Evolutionary conservation across 208 protist genomes (phyloP), one percentile per base, ranked within the genome.

Genomic region (Leishmania gerbilli): DNA sequence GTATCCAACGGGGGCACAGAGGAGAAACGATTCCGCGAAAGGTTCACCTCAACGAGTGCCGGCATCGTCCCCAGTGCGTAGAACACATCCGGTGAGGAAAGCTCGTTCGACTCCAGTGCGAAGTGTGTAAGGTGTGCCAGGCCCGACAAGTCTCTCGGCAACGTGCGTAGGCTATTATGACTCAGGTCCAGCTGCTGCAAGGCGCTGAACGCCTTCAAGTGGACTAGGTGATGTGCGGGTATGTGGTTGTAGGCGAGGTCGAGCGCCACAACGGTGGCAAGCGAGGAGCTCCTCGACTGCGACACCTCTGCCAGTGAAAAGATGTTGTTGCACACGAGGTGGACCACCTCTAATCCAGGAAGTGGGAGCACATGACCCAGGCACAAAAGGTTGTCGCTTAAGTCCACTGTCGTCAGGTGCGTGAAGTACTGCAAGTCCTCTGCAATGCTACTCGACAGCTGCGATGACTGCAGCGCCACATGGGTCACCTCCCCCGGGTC

Each of bases 161-260:
- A 79, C 0, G 71, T 76, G 53, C 87, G 84, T 64, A 98, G 79
- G 24, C 91, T 84, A 85, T 98, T 98, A 71, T 91, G 87, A 84
- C 93, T 97, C 49, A 98, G 80, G 79, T 98, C 93, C 0, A 98
- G 87, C 69, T 94, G 89, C 72, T 94, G 87, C 37, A 98, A 85
- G 74, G 80, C 89, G 2, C 87, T 84, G 47, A 96, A 95, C 67
- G 89, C 92, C 9, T 83, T 79, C n/a, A 98, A 74, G 56, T 92
- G 76, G 17, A 85, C 76, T 11, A 98, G 62, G 27, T 98, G 87
- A 15, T 34, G 17, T 37, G 91, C 53, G 13, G 91, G 91, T 67
- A 98, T 89, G 34, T 45, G 67, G 79, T 98, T 98, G 88, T 95
- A 98, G 27, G 95, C 95, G 51, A 98, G 84, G 82, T 98, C 95